Base-by-base conservation (phyloP, 345 rosid species). In the Melastoma malabathricum region DNA sequence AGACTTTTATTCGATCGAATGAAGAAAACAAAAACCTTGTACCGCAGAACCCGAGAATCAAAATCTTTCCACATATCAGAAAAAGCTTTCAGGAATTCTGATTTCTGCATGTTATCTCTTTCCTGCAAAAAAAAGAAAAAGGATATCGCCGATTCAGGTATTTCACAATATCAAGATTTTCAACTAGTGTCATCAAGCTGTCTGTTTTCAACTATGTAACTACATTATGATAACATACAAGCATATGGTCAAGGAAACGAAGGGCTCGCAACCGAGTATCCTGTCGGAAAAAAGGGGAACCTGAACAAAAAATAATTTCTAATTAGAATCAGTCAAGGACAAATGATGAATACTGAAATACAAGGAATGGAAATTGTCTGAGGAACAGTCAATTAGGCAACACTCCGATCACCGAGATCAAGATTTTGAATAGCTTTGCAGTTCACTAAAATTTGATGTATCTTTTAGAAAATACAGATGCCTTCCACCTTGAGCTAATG, bases 51-150 rank as follows among this genome's bases (percentile, higher is more conserved):
- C 65, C 98, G 98, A 16, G 89, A 71, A 62, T 82, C 98, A 70
- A 92, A 92, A 55, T 84, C 97, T 76, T 87, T 92, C 98, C 98
- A 92, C 97, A 92, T 92, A 67, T 84, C 95, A 67, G 95, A 77
- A 58, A 92, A 73, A 51, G 97, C 98, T 77, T 92, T 92, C 64
- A 92, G 65, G 66, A 92, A 92, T 68, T 92, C 98, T n/a, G 98
- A 77, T 71, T 92, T 92, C 75, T 87, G 98, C 90, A 82, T 77
- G 67, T 92, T 92, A 55, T 92, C 97, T 72, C 97, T 72, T 76
- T 77, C 98, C 98, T 92, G 74, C 59, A 71, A 58, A 46, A 50
- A 57, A 62, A 51, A 51, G 39, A 50, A 57, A 62, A 51, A 51
- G 39, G 49, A 47, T 29, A 48, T 51, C 13, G 55, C 10, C 1